Evolutionary conservation across 768 basidiomycete species (phyloP).

Genomic region (Macrolepiota dolichaula): DNA sequence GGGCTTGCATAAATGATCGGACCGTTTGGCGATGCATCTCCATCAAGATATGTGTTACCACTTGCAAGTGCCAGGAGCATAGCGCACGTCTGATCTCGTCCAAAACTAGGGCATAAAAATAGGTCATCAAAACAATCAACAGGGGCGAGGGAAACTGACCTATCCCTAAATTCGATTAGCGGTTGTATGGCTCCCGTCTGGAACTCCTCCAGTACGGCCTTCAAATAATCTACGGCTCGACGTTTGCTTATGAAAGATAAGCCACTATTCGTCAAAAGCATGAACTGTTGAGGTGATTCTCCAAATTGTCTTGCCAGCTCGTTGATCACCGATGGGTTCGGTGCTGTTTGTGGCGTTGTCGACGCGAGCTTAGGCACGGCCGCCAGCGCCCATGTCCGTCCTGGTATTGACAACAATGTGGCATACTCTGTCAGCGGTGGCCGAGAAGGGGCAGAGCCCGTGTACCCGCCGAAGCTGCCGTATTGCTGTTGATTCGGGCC

Average conservation of each 20-base stretch:
- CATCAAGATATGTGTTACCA: conserved; percentile 77
- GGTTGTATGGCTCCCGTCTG: conserved; percentile 77
- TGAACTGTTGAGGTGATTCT: conserved; percentile 73
- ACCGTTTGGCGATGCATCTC: conserved; percentile 42
- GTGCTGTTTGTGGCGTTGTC: conserved; percentile 33
- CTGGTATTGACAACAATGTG: conserved; percentile 72
- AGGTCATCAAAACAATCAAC: conserved; percentile 6
- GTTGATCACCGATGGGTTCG: conserved; percentile 60
- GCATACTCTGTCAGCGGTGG: conserved; percentile 77
- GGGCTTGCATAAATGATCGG: conserved; percentile 49
- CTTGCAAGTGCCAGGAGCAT: conserved; percentile 87
- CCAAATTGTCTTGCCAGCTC: conserved; percentile 82
- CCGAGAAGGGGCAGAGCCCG: conserved; percentile 33
- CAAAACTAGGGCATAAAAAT: conserved; percentile 55
- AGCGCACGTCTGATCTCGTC: conserved; percentile 87
- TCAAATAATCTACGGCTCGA: conserved; percentile 81
- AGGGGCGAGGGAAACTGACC: conserved; percentile 35
- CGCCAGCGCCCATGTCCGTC: conserved; percentile 83
- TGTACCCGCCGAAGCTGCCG: conserved; percentile 33
- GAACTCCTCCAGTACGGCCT: conserved; percentile 77
- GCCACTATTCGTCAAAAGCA: conserved; percentile 86
- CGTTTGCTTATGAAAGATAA: conserved; percentile 78
- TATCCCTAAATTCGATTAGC: conserved; percentile 81
- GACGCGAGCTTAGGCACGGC: conserved; percentile 36
- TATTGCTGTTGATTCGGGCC: conserved; percentile 37